These are phyloP conservation scores for Pochonia chlamydosporia DNA, from an alignment of 2,329 filamentous ascomycete species.

Conservation along the genomic window DNA sequence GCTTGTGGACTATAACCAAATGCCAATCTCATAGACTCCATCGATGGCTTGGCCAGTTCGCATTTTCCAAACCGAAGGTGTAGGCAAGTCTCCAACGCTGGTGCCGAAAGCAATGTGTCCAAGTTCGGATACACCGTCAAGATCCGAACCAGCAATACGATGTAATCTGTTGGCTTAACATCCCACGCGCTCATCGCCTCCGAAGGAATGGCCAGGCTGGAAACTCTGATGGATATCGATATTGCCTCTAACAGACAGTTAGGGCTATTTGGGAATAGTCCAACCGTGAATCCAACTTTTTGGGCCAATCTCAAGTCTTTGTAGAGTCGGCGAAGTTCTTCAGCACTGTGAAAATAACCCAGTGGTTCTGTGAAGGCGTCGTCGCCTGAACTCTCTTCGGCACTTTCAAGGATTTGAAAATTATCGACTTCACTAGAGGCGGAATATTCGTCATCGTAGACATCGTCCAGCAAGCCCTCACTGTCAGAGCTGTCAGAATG, in stretches of 20 bases:
- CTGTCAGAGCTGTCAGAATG: background rate
- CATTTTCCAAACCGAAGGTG: slow-evolving; percentile 66
- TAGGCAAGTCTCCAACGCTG: slow-evolving; percentile 20
- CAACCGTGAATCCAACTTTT: slow-evolving; percentile 64
- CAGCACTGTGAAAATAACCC: background rate
- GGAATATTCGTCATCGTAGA: slow-evolving; percentile 5
- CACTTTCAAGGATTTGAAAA: no score
- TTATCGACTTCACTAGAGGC: slow-evolving; percentile 11
- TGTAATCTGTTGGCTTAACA: slow-evolving; percentile 58
- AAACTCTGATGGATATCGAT: slow-evolving; percentile 62
- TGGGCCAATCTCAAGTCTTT: slow-evolving; percentile 47
- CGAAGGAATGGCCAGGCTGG: slow-evolving; percentile 65
- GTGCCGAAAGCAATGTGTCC: slow-evolving; percentile 42
- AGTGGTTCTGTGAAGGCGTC: no score
- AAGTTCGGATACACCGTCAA: slow-evolving; percentile 54
- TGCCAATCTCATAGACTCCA: slow-evolving; percentile 43
- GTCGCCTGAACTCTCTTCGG: no score
- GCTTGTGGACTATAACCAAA: no score
- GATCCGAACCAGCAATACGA: slow-evolving; percentile 68
- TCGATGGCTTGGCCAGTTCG: slow-evolving; percentile 64
- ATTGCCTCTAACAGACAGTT: slow-evolving; percentile 40
- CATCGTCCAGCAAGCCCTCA: slow-evolving; percentile 1
- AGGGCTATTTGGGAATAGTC: slow-evolving; percentile 47
- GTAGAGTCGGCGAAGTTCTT: slow-evolving; percentile 3
- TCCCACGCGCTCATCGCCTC: slow-evolving; percentile 76